Base-by-base conservation (phyloP, 2,329 filamentous ascomycete species). In the Cytospora leucostoma region DNA sequence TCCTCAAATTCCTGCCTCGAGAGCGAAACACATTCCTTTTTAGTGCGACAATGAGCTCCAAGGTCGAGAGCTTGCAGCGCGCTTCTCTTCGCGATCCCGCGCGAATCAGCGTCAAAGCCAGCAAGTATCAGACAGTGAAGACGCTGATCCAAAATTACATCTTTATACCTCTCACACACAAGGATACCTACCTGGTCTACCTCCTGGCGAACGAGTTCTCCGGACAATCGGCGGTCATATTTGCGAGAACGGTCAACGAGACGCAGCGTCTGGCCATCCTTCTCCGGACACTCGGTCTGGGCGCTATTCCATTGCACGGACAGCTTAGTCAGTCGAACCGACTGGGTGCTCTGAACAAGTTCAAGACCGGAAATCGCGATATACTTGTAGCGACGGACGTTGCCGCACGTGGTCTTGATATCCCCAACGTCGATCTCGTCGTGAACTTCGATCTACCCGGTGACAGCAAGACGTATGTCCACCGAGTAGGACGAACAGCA, bases 351-450 rank as follows among this genome's bases (percentile, higher is more conserved):
- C 81, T 99, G 10, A 91, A 90, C 74, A 98, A 98, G 74, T 98
- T 99, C 82, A 88, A 90, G 61, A 82, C 89, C 3, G 87, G 88
- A 8, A 86, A 84, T n/a, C 84, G 93, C 50, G 87, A 96, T 68
- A 94, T 99, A 47, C 84, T 99, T 4, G 90, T 97, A 4, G 93
- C 93, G 12, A 97, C 93, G 0, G 93, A 97, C 74, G 92, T 97
- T n/a, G 93, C 93, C 1, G 91, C 93, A 1, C 88, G 93, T 74
- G 94, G 93, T 82, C 82, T 97, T 7, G 93, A 97, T 79, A 96
- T 97, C 54, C 93, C 93, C 13, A 89, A 87, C n/a, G 93, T 97
- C 13, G 92, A 96, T 68, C 49, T 65, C 6, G 62, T 67, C n/a
- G 33, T 66, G 21, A 65, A 66, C 50, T 91, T 88, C 68, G 93